Base-by-base conservation (phyloP, 2,329 filamentous ascomycete species). In the Fusarium camptoceras region DNA sequence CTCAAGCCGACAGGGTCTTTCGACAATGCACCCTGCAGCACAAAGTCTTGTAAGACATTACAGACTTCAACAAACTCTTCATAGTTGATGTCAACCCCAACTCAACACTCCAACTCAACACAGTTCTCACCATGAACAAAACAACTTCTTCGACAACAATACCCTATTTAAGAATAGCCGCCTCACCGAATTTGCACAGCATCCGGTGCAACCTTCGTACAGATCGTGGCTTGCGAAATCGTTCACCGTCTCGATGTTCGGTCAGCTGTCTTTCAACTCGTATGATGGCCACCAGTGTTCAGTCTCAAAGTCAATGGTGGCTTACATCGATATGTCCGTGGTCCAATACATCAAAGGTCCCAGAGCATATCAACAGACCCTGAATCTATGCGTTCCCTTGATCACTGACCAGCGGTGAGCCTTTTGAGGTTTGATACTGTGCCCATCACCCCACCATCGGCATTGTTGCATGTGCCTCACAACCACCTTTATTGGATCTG, bases 381-480 rank as follows among this genome's bases (percentile, higher is more conserved):
- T 34, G 42, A 66, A 34, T 37, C 39, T 56, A 64, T 54, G 25
- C 51, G 18, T 43, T 50, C 18, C 60, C 49, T 58, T 72, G 60
- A 56, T 48, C 56, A 42, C 44, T 62, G 70, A 73, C 70, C 63
- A 54, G 72, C 73, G 73, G 71, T 75, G 71, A 74, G 62, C 44
- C 46, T 61, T 42, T 55, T 63, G 64, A 37, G 37, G 51, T 46
- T 64, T 53, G 25, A 57, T 53, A 31, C 43, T 56, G 55, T 58
- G 56, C 60, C 60, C 66, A 71, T 71, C 68, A 74, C 68, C 59
- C 71, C 73, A 74, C 66, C 54, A 59, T 55, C 55, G 59, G 62
- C 60, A 60, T 51, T 51, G 31, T 48, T 53, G 54, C 61, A 68
- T 72, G 63, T 63, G 59, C 47, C 59, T 69, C 50, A 49, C 48